phyloP scores from a whole-genome alignment of 225 moss, liverwort and hornwort species.

The Polytrichum formosum region DNA sequence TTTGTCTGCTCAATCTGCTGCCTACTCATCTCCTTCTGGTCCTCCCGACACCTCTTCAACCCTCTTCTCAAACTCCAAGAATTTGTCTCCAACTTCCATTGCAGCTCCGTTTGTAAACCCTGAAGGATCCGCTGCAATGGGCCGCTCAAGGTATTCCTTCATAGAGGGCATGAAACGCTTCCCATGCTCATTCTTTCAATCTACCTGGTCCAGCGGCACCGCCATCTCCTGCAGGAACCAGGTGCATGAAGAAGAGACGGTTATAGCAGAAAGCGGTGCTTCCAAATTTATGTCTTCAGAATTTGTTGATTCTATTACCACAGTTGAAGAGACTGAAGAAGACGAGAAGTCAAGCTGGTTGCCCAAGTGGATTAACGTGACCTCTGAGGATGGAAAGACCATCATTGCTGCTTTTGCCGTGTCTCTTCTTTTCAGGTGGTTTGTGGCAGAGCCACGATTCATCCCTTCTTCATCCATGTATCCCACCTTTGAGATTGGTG shows the following conservation, averaged over 20 bases:
- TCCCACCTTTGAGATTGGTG: slow-evolving; percentile 93
- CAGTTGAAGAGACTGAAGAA: slow-evolving; percentile 31
- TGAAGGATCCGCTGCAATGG: slow-evolving; percentile 23
- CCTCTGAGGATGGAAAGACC: slow-evolving; percentile 93
- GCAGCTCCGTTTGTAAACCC: slow-evolving; percentile 19
- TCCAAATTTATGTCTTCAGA: slow-evolving; percentile 13
- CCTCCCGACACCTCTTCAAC: slow-evolving; percentile 11
- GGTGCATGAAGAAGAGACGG: slow-evolving; percentile 36
- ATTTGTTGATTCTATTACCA: slow-evolving; percentile 30
- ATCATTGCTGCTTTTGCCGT: slow-evolving; percentile 84
- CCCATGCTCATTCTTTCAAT: slow-evolving; percentile 48
- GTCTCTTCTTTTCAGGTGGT: slow-evolving; percentile 87
- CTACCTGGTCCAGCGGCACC: slow-evolving; percentile 35
- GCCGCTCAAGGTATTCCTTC: slow-evolving; percentile 34
- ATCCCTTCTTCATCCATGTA: slow-evolving; percentile 98
- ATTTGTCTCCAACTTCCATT: slow-evolving; percentile 34
- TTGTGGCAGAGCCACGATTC: slow-evolving; percentile 90
- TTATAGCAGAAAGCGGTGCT: slow-evolving; percentile 21
- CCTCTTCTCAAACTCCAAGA: slow-evolving; percentile 24
- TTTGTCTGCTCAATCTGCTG: neutral
- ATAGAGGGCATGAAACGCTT: slow-evolving; percentile 50
- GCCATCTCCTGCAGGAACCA: slow-evolving; percentile 40
- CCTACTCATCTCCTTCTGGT: slow-evolving; percentile 15
- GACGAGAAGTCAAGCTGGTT: slow-evolving; percentile 63
- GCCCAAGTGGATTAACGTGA: slow-evolving; percentile 79